A percentile compares a stretch with the other conserved stretches of the same genome.
These are phyloP conservation scores for Nelumbo lutea DNA, from an alignment of 164 flowering plant genomes.

Conservation along the genomic window DNA sequence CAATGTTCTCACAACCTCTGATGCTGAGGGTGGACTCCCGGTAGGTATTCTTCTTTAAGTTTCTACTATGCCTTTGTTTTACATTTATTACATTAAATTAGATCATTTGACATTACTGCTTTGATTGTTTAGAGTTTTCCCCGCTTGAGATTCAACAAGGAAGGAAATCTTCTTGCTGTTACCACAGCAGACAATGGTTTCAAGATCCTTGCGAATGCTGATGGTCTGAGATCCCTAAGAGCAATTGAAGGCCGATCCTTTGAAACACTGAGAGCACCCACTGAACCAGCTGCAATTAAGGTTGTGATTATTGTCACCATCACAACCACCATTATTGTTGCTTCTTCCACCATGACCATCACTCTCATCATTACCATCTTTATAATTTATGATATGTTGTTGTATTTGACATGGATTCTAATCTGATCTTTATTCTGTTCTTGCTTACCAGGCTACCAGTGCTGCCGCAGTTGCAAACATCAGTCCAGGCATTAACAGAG, in stretches of 20 bases:
- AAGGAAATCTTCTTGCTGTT: conserved; percentile 83
- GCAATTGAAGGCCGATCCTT: conserved; percentile 45
- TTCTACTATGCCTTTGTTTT: background rate
- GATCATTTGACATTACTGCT: conserved; percentile 8
- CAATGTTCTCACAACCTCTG: conserved; percentile 52
- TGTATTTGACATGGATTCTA: background rate
- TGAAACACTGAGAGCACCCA: conserved; percentile 55
- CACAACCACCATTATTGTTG: background rate
- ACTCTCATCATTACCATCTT: background rate
- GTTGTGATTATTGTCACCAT: conserved; percentile 20
- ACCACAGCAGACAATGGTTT: conserved; percentile 77
- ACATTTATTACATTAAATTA: too few species aligned
- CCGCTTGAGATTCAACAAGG: conserved; percentile 85
- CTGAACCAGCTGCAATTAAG: conserved; percentile 54
- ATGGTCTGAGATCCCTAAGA: conserved; percentile 55
- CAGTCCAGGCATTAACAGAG: conserved; percentile 46
- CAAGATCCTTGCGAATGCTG: conserved; percentile 77
- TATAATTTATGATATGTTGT: background rate
- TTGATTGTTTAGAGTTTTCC: conserved; percentile 61
- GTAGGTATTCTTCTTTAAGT: conserved; percentile 32
- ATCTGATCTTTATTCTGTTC: conserved; percentile 5
- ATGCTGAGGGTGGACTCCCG: conserved; percentile 90
- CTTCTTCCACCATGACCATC: background rate
- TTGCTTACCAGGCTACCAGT: conserved; percentile 43
- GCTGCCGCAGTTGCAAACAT: conserved; percentile 41